phyloP scores from a whole-genome alignment of 345 rosid species.

The Ceriops tagal region DNA sequence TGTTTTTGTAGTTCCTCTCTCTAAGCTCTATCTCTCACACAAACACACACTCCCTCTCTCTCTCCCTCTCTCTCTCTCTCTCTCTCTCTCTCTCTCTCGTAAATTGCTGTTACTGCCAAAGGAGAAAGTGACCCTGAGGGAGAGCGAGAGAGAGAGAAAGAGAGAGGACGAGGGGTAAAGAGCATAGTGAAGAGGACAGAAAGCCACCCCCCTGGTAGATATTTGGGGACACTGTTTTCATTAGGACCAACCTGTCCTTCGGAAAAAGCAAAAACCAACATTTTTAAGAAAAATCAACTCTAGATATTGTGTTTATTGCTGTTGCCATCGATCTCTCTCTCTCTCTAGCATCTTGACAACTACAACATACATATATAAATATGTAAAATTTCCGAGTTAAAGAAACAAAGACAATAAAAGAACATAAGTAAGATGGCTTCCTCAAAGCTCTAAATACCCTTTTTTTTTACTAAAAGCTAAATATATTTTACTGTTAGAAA shows the following conservation, averaged over 20 bases:
- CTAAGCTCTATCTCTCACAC: background rate
- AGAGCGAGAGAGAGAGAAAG: background rate
- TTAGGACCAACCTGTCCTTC: background rate
- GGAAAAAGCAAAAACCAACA: background rate
- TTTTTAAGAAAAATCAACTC: too few relatives aligned
- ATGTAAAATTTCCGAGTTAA: too few relatives aligned
- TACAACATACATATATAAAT: too few relatives aligned
- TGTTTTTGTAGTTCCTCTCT: background rate
- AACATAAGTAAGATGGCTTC: too few relatives aligned
- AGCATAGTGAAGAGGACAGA: too few relatives aligned
- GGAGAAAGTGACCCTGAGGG: conserved; percentile 10
- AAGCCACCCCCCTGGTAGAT: conserved; percentile 14
- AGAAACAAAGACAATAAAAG: too few relatives aligned
- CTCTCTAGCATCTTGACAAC: too few relatives aligned
- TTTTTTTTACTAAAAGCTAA: too few relatives aligned
- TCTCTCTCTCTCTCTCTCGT: conserved; percentile 3
- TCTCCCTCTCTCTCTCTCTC: background rate
- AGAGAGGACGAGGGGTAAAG: background rate
- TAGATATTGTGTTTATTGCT: too few relatives aligned
- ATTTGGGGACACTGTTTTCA: background rate
- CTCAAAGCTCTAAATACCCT: too few relatives aligned
- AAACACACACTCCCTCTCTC: background rate
- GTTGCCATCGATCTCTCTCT: too few relatives aligned
- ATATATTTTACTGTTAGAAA: background rate
- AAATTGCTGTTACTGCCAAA: conserved; percentile 22